Evolutionary conservation across 75 land plant genomes (phyloP), one percentile per base, ranked within the genome.

Genomic region (Pinus albicaulis): DNA sequence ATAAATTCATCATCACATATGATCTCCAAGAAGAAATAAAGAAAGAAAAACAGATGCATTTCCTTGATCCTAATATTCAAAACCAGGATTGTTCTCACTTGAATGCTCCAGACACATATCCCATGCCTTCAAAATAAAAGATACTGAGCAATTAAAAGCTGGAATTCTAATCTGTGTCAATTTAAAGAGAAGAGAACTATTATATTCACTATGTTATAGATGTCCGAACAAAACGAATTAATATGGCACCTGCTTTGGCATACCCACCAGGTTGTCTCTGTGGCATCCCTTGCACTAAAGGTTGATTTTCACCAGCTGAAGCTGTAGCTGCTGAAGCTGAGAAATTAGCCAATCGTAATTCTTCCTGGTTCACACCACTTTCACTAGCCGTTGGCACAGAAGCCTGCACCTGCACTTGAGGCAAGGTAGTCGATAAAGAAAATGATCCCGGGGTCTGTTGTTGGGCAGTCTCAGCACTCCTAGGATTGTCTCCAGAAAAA

Each of bases 381-480:
- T 22, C 8, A 25, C 74, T 55, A 53, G 23, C 74, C 2, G 57
- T 16, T 55, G 28, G 34, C 44, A 52, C 12, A 23, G 74, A 72
- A 72, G 74, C 7, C 10, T 52, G 74, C 74, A 72, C 36, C 57
- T 72, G 74, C 57, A 55, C 36, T 55, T 72, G 74, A 72, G 56
- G 28, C 26, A 23, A 16, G 55, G 16, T 26, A 55, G 28, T 55
- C 3, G 57, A 25, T 53, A 72, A 55, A 15, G 74, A 28, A 72
- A 52, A 55, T 41, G 81, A 28, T 12, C 62, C 53, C 26, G 79
- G 38, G 13, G 56, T n/a, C 19, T 76, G 7, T 4, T 59, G 80
- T 36, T 80, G 82, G 52, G 61, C 72, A 74, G 78, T 44, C 4
- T 56, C 71, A 23, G 81, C 25, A 25, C 61, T 69, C 44, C 19